phyloP scores from a whole-genome alignment of 306 rosid genomes.

The Adenanthera pavonina region DNA sequence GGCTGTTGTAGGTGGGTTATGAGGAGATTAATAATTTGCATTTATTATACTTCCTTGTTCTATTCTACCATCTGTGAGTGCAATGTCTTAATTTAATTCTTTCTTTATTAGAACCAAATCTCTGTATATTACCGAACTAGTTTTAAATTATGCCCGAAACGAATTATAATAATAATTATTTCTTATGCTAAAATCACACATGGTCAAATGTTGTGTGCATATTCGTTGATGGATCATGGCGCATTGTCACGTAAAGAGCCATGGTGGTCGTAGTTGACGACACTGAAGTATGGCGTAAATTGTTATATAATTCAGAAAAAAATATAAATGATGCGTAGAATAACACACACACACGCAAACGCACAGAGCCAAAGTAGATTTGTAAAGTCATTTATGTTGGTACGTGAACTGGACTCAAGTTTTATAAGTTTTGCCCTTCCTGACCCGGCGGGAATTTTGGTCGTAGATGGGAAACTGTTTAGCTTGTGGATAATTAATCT shows the following conservation, averaged over 20 bases:
- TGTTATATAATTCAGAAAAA: background rate
- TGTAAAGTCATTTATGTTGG: background rate
- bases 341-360: background rate
- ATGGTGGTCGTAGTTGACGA: background rate
- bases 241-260: background rate
- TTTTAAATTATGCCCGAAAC: background rate
- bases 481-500: background rate
- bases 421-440: background rate
- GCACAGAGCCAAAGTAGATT: background rate
- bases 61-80: background rate
- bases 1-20: background rate
- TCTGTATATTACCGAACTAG: background rate
- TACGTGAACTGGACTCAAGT: background rate
- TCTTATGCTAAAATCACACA: background rate
- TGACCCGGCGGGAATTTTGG: background rate
- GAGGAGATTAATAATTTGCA: background rate
- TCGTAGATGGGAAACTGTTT: background rate
- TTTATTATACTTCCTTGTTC: conserved; percentile 9
- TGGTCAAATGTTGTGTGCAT: background rate
- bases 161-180: background rate
- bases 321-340: background rate
- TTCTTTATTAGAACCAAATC: background rate
- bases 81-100: background rate
- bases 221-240: background rate
- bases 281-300: background rate